phyloP scores from a whole-genome alignment of 441 rosid genomes.

The Pelargonium hybrid region DNA sequence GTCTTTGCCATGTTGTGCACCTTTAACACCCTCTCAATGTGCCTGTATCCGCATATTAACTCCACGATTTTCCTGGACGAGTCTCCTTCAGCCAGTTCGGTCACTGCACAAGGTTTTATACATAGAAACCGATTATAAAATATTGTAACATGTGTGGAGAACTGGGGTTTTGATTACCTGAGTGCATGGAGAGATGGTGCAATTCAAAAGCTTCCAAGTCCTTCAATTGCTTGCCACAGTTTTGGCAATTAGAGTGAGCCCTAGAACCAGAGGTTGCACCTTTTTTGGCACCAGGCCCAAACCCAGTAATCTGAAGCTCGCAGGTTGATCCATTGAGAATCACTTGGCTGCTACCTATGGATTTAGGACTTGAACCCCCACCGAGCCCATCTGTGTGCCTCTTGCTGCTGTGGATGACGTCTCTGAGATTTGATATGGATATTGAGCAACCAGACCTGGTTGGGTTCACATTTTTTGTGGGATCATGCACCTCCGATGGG shows the following conservation, averaged over 20 bases:
- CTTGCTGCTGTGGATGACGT: slow-evolving; percentile 10
- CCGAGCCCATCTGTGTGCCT: slow-evolving; percentile 5
- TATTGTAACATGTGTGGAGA: background rate
- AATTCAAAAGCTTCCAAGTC: slow-evolving; percentile 39
- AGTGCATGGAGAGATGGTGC: slow-evolving; percentile 47
- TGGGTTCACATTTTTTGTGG: background rate
- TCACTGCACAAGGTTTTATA: slow-evolving; percentile 33
- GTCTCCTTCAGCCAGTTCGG: slow-evolving; percentile 46
- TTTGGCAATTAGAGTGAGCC: slow-evolving; percentile 30
- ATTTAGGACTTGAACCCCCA: slow-evolving; percentile 32
- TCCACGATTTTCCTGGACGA: slow-evolving; percentile 56
- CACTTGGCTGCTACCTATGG: slow-evolving; percentile 32
- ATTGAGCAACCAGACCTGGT: slow-evolving; percentile 16
- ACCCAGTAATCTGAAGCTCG: slow-evolving; percentile 27
- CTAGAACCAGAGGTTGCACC: slow-evolving; percentile 23
- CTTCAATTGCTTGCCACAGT: slow-evolving; percentile 35
- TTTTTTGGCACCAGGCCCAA: background rate
- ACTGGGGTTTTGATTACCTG: slow-evolving; percentile 30
- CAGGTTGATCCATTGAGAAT: slow-evolving; percentile 23
- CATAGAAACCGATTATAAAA: background rate
- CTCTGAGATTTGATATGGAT: slow-evolving; percentile 18
- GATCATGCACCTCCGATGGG: slow-evolving; percentile 2
- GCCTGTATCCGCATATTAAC: slow-evolving; percentile 34
- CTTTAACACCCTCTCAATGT: slow-evolving; percentile 32
- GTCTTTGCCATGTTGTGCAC: slow-evolving; percentile 41